Evolutionary conservation across 225 moss, liverwort and hornwort genomes (phyloP).

Genomic region (Pleurozium schreberi): DNA sequence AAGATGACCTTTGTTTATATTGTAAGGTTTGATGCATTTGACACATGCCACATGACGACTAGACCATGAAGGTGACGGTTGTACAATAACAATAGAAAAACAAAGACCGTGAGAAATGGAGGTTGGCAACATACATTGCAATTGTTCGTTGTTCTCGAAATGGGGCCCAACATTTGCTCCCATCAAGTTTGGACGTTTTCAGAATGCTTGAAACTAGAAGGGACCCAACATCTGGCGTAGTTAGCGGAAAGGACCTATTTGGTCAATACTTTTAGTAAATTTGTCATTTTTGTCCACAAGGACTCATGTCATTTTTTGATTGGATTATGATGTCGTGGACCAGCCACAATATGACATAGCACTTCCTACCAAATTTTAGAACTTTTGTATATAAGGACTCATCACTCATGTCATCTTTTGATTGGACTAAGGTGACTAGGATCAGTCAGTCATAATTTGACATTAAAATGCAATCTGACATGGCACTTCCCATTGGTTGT

Average conservation of each 20-base stretch:
- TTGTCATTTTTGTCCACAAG: too few relatives aligned
- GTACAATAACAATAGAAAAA: not conserved
- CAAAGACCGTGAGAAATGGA: not conserved
- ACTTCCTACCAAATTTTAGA: not conserved
- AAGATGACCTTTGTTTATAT: not conserved
- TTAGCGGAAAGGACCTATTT: not conserved
- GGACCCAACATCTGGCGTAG: too few relatives aligned
- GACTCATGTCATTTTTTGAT: not conserved
- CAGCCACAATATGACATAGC: not conserved
- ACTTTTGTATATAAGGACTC: not conserved
- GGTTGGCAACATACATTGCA: not conserved
- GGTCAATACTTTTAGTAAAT: not conserved
- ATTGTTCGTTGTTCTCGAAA: not conserved
- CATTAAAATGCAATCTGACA: not conserved
- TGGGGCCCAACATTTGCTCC: not conserved
- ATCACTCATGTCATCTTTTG: not conserved
- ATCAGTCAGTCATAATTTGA: not conserved
- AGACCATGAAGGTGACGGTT: not conserved
- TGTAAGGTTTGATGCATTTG: not conserved
- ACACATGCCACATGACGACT: not conserved
- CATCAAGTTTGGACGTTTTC: not conserved
- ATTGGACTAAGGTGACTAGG: not conserved
- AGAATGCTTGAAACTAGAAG: not conserved
- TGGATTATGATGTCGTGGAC: not conserved
- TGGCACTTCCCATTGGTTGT: not conserved